phyloP scores from a whole-genome alignment of 2,329 filamentous ascomycete genomes.

The Pyricularia grisea region DNA sequence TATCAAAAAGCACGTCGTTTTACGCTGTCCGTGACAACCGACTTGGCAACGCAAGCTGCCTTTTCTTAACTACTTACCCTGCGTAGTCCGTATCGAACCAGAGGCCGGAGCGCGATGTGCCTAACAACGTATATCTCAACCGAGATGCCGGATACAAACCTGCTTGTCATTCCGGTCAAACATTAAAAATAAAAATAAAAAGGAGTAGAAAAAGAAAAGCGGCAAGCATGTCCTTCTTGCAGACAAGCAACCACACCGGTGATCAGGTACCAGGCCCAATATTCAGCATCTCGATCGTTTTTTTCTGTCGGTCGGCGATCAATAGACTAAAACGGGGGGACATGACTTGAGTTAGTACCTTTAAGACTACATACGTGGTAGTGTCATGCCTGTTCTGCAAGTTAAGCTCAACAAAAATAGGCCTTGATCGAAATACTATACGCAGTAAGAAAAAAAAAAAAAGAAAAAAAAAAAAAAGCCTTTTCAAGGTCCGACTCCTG shows the following conservation, averaged over 20 bases:
- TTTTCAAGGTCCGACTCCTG: neutral
- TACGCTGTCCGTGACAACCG: neutral
- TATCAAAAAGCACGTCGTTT: neutral
- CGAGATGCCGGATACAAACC: neutral
- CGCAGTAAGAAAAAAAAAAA: too few relatives aligned
- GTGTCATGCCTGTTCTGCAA: neutral
- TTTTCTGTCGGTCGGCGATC: neutral
- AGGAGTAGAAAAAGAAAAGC: neutral
- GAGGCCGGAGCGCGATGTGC: neutral
- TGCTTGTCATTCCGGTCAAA: neutral
- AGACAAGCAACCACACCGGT: neutral
- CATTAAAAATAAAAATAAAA: neutral
- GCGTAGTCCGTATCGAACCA: neutral
- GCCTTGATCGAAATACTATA: neutral
- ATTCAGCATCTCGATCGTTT: neutral
- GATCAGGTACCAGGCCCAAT: neutral
- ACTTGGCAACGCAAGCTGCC: neutral
- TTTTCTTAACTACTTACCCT: neutral
- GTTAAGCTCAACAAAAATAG: neutral
- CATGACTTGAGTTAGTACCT: neutral
- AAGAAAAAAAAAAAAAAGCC: neutral
- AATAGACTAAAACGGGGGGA: neutral
- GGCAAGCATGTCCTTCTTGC: neutral
- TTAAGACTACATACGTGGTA: neutral
- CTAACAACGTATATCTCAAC: neutral